phyloP scores from a whole-genome alignment of 345 rosid species.

The Linum lewisii region DNA sequence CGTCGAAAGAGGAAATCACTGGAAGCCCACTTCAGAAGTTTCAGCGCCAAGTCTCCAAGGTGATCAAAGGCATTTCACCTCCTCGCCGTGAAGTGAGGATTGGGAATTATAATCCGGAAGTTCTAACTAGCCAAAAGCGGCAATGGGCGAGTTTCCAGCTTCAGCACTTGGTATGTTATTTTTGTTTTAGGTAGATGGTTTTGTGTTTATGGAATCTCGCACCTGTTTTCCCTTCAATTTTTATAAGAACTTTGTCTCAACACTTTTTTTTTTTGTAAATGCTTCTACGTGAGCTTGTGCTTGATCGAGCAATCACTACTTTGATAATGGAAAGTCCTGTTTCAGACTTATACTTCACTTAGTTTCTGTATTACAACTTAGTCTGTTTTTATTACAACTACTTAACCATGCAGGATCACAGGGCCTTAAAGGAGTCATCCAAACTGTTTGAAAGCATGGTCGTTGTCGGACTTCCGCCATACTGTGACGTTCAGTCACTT shows the following conservation, averaged over 20 bases:
- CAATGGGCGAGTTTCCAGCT: slow-evolving; percentile 84
- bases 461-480: slow-evolving; percentile 88
- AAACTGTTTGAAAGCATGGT: slow-evolving; percentile 90
- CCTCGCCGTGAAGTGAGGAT: slow-evolving; percentile 47
- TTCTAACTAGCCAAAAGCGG: slow-evolving; percentile 91
- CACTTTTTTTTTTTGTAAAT: neutral
- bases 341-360: neutral
- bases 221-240: neutral
- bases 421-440: slow-evolving; percentile 68
- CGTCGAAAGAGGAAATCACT: slow-evolving; percentile 51
- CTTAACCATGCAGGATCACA: slow-evolving; percentile 59
- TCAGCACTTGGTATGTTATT: slow-evolving; percentile 63
- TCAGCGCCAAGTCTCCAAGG: slow-evolving; percentile 58
- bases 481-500: slow-evolving; percentile 73
- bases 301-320: neutral
- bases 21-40: slow-evolving; percentile 63
- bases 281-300: neutral
- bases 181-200: slow-evolving; percentile 11
- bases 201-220: neutral
- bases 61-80: slow-evolving; percentile 54
- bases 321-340: neutral
- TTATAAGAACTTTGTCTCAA: neutral
- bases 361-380: neutral
- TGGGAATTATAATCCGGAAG: slow-evolving; percentile 71
- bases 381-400: slow-evolving; percentile 11